Evolutionary conservation across 2,329 filamentous ascomycete species (phyloP), one percentile per base, ranked within the genome.

Genomic region (Zelopaecilomyces penicillatus): DNA sequence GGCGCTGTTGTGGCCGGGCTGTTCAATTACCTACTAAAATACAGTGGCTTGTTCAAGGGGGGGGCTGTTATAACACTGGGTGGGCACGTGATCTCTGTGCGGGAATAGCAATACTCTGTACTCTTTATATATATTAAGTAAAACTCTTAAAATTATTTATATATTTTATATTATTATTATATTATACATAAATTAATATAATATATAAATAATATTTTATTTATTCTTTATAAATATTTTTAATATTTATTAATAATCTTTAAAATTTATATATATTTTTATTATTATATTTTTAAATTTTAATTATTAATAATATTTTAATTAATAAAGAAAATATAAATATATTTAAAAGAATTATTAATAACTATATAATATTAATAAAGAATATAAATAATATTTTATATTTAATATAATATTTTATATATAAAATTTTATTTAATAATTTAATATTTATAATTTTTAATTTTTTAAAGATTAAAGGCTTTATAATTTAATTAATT

Each of bases 241-340:
- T 5, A 35, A 28, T 11, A 47, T 26, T 11, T 12, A 28, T n/a
- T 47, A 36, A 33, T 43, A 35, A 10, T 39, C 39, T 12, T 36
- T 41, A 41, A n/a, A 29, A 41, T 6, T 12, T 46, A 34, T 38
- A 42, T 39, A 39, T 33, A 39, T 39, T 8, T 32, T 36, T 31
- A 39, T 42, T 32, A 44, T 29, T 32, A 34, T 43, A 35, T 7
- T 10, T 12, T 40, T 41, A 43, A 32, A 11, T 39, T 7, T n/a
- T 38, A 6, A 36, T 8, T 32, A 4, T 33, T 7, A 31, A 34
- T 34, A 35, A 34, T 34, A 34, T 41, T 26, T n/a, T 30, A 34
- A 41, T 39, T 30, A n/a, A n/a, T n/a, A n/a, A n/a, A n/a, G n/a
- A n/a, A n/a, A n/a, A n/a, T n/a, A n/a, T n/a, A n/a, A n/a, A n/a